Conservation (phyloP, 345 rosid species). For the Hibiscus mutabilis region DNA sequence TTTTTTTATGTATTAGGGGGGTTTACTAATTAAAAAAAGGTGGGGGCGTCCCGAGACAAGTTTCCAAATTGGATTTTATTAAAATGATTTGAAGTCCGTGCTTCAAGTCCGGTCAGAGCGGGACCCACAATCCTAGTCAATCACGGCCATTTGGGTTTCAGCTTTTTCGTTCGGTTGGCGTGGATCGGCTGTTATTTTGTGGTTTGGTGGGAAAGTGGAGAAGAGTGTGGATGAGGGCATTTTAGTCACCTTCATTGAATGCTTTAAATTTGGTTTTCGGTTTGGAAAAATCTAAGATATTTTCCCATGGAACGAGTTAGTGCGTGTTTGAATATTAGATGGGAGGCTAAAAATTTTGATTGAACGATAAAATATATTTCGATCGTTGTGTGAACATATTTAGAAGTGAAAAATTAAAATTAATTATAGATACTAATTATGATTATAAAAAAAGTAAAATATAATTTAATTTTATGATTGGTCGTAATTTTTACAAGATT, state of each 20-base stretch:
- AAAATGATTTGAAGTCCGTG: constrained; percentile 13
- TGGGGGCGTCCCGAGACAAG: not conserved
- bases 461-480: no score
- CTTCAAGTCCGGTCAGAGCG: constrained; percentile 26
- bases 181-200: constrained; percentile 20
- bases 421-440: no score
- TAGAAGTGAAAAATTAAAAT: no score
- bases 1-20: not conserved
- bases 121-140: constrained; percentile 31
- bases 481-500: no score
- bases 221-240: not conserved
- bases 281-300: no score
- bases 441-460: no score
- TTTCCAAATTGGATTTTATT: not conserved
- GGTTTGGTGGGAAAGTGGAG: not conserved
- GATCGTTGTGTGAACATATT: no score
- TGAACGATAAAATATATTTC: no score
- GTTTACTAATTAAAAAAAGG: not conserved
- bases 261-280: no score
- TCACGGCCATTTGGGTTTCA: constrained; percentile 17
- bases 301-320: no score
- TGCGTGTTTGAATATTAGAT: no score
- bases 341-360: no score
- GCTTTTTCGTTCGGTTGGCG: not conserved
- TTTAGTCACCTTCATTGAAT: not conserved